Base-by-base conservation (phyloP, 139 green algal genomes). In the Deuterostichococcus epilithicus region DNA sequence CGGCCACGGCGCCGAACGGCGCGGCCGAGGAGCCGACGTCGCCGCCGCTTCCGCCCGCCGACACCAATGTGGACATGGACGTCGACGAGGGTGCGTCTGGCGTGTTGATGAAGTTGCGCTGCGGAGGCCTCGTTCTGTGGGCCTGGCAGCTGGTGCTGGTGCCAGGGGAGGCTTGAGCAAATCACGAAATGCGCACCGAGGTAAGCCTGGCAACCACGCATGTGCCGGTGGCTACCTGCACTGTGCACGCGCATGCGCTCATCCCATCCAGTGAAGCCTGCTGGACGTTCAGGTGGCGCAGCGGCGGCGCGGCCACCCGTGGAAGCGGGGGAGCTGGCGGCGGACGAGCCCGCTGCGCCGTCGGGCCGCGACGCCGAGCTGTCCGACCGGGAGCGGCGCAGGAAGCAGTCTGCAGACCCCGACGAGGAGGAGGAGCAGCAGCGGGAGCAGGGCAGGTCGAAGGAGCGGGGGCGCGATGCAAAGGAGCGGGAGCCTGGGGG, bases 371-470 rank as follows among this genome's bases (percentile, higher is more conserved):
- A 63, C 18, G 13, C 52, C 3, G 52, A 63, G 28, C 18, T 20
- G 18, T 25, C 10, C 3, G 18, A 28, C 52, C 3, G 18, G 18
- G 52, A 63, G 3, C 52, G 52, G 18, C 8, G 20, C 52, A 63
- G 52, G 13, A 63, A 28, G 52, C 52, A 20, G 10, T 63, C 18
- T 13, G 10, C 52, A 28, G 52, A 63, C 52, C 18, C 26, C 10
- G 42, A 4, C 37, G 67, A 68, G 42, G 67, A 75, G 33, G 37
- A n/a, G 2, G 47, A 74, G 70, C 63, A 74, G 32, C 30, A 59
- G 52, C 76, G 73, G 18, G 73, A 15, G 22, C 39, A 59, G 32
- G 44, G 69, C 33, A 68, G 39, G 60, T 33, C 28, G 69, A n/a
- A 72, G 34, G 47, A 59, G 45, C 22, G 42, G 47, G 38, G 23